phyloP scores from a whole-genome alignment of 352 stramenopile genomes.

The Phytophthora fragariae region DNA sequence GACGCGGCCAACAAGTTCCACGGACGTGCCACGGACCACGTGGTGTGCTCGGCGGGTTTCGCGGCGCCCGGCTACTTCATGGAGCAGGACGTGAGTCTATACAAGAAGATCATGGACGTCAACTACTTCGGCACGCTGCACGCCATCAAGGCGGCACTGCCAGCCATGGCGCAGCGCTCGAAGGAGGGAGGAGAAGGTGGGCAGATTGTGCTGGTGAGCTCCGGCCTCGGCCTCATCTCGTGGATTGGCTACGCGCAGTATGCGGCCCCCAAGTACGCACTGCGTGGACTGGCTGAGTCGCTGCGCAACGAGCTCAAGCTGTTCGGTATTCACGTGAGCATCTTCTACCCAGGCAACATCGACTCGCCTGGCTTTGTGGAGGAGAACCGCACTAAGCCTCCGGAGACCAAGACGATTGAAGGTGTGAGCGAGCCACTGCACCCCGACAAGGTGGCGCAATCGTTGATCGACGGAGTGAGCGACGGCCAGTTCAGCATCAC shows the following conservation, averaged over 20 bases:
- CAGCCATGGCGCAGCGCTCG: conserved; percentile 76
- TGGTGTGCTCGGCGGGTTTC: conserved; percentile 75
- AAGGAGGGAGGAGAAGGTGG: conserved; percentile 63
- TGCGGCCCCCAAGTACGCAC: conserved; percentile 82
- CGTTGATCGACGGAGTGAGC: conserved; percentile 68
- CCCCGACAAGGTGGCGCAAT: conserved; percentile 72
- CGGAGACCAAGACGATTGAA: conserved; percentile 81
- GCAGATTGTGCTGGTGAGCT: conserved; percentile 79
- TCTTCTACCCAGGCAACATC: conserved; percentile 88
- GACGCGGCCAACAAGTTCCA: conserved; percentile 76
- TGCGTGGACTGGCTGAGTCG: conserved; percentile 80
- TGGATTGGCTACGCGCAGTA: conserved; percentile 89
- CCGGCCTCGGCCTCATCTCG: conserved; percentile 70
- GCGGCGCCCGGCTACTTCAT: conserved; percentile 77
- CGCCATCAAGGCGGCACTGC: conserved; percentile 82
- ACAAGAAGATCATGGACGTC: conserved; percentile 85
- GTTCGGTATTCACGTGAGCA: conserved; percentile 74
- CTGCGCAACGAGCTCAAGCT: conserved; percentile 82
- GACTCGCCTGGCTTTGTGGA: conserved; percentile 79
- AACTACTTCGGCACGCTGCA: conserved; percentile 90
- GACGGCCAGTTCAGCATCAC: conserved; percentile 83
- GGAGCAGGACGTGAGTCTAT: conserved; percentile 73
- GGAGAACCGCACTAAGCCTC: conserved; percentile 80
- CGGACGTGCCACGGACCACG: conserved; percentile 66
- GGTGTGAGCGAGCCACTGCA: conserved; percentile 55